Evolutionary conservation across 306 rosid genomes (phyloP).

Genomic region (Benincasa hispida): DNA sequence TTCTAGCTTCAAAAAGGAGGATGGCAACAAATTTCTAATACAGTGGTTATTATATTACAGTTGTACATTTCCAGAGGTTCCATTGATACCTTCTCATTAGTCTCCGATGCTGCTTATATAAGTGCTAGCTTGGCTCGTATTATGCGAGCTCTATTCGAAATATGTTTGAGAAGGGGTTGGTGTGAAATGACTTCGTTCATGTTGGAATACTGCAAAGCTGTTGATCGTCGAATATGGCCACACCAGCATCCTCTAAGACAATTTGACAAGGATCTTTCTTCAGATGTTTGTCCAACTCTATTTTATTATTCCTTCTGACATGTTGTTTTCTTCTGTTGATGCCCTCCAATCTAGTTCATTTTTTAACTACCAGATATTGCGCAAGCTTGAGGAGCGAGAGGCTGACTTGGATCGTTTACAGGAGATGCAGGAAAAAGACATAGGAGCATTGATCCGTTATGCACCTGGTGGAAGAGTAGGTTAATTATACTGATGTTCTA

Average conservation of each 20-base stretch:
- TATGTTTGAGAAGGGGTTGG: slow-evolving; percentile 89
- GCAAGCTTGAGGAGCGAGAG: slow-evolving; percentile 83
- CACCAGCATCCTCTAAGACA: slow-evolving; percentile 91
- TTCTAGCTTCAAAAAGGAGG: not conserved
- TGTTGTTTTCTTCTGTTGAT: slow-evolving; percentile 1
- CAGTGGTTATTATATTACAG: slow-evolving; percentile 36
- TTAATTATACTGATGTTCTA: slow-evolving; percentile 3
- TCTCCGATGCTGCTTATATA: slow-evolving; percentile 92
- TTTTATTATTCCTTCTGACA: slow-evolving; percentile 11
- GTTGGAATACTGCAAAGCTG: slow-evolving; percentile 97
- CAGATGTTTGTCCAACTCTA: slow-evolving; percentile 44
- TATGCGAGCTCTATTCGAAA: slow-evolving; percentile 84
- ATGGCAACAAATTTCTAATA: slow-evolving; percentile 3
- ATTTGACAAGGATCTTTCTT: slow-evolving; percentile 73
- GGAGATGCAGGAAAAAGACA: slow-evolving; percentile 93
- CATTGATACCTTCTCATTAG: slow-evolving; percentile 69
- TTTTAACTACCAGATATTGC: slow-evolving; percentile 34
- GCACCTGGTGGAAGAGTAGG: slow-evolving; percentile 89
- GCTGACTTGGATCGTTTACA: slow-evolving; percentile 72
- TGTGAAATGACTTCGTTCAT: slow-evolving; percentile 80
- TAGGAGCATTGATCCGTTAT: slow-evolving; percentile 81
- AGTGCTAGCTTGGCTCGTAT: slow-evolving; percentile 99
- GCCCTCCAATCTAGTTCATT: not conserved
- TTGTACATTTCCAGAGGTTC: slow-evolving; percentile 87
- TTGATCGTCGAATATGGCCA: slow-evolving; percentile 96